Percentiles rank a stretch among this genome's conserved stretches.
Conservation (phyloP, 2,329 filamentous ascomycete species). For the Parafenestella ontariensis region DNA sequence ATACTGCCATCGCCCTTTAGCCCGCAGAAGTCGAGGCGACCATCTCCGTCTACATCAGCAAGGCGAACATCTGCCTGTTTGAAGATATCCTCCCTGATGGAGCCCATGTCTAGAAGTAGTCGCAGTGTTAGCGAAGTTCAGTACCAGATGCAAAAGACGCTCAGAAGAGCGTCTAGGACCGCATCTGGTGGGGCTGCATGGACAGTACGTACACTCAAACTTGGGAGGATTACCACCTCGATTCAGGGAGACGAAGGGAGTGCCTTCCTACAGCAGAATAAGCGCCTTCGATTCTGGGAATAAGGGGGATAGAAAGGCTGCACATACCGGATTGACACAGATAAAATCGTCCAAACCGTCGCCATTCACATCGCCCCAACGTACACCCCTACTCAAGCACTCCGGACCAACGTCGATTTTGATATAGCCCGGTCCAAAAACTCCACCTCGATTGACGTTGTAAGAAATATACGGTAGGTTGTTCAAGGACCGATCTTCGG, state of each 20-base stretch:
- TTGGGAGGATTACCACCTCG: constrained; percentile 26
- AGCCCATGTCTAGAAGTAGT: too few relatives aligned
- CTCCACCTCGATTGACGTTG: background rate
- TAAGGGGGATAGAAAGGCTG: too few relatives aligned
- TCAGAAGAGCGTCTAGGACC: too few relatives aligned
- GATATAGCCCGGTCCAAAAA: too few relatives aligned
- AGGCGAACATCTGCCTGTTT: constrained; percentile 29
- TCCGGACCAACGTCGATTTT: too few relatives aligned
- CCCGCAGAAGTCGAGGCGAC: constrained; percentile 33
- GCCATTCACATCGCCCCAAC: constrained; percentile 38
- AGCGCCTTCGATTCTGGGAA: too few relatives aligned
- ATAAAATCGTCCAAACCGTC: constrained; percentile 42
- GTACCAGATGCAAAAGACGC: too few relatives aligned
- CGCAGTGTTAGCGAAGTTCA: too few relatives aligned
- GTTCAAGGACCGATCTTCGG: too few relatives aligned
- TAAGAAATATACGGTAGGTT: background rate
- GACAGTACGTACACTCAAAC: constrained; percentile 29
- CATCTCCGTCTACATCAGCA: constrained; percentile 47
- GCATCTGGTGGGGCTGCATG: too few relatives aligned
- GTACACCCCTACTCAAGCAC: constrained; percentile 6
- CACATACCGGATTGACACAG: constrained; percentile 20
- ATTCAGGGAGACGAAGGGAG: constrained; percentile 28
- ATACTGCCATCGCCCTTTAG: too few relatives aligned
- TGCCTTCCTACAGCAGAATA: constrained; percentile 23
- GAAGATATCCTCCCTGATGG: constrained; percentile 14